Base-by-base conservation (phyloP, 495 filamentous ascomycete species). In the Cairneyella variabilis region DNA sequence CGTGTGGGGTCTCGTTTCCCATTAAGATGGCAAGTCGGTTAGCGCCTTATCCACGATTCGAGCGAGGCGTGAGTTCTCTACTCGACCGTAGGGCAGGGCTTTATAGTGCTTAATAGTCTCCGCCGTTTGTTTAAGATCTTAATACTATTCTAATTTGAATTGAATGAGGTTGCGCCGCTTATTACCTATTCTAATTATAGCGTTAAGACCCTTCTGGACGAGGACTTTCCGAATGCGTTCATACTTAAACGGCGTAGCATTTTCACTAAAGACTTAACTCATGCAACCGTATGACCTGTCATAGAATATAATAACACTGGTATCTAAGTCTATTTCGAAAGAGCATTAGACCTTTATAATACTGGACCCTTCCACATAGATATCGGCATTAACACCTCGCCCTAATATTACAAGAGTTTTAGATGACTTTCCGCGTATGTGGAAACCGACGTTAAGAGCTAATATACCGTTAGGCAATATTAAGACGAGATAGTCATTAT, bases 181-280 rank as follows among this genome's bases (percentile, higher is more conserved):
- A 53, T 50, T 38, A 44, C 46, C 54, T 23, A 57, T 57, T 37
- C 46, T 25, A 53, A 57, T 51, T 36, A 41, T 28, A 52, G 55
- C 54, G 23, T 58, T 58, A 18, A 58, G 41, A 1, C 26, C 51
- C 3, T 53, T 10, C 27, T 58, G 28, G 8, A 58, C 55, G 38
- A 57, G 14, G 26, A 57, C 54, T 57, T 40, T 16, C 17, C 54
- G 49, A 21, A 25, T 6, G 18, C 47, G 48, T 52, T 34, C 38
- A 53, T 45, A 26, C 54, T 57, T 49, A 36, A 57, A 57, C 34
- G 54, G 49, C 34, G 20, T 42, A 2, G 39, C 39, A 42, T 42
- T 20, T 10, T 55, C 52, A 36, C 52, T 45, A 18, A 16, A 49
- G 28, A 55, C 43, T 49, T 55, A 12, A 52, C 48, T 55, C 28